Conservation (phyloP, 257 asterid genomes). For the Penstemon eatonii region DNA sequence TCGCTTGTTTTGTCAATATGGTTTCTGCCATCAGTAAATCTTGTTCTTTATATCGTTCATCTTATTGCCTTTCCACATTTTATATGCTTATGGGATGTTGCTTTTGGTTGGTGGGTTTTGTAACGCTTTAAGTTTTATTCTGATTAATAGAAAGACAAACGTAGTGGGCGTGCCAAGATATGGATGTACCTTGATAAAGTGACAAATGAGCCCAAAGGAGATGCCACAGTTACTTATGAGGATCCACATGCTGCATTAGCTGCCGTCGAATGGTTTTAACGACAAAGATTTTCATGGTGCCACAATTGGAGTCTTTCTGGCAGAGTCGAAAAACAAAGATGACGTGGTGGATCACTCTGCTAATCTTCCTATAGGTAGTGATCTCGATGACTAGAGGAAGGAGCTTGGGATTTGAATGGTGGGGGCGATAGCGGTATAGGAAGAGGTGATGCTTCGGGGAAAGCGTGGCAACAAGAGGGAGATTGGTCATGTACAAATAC, state of each 20-base stretch:
- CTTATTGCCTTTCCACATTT: not conserved
- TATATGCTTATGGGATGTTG: not conserved
- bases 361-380: constrained; percentile 41
- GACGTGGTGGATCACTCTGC: constrained; percentile 43
- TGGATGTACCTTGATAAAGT: constrained; percentile 91
- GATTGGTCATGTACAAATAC: constrained; percentile 97
- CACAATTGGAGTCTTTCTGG: constrained; percentile 77
- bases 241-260: constrained; percentile 99
- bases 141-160: constrained; percentile 75
- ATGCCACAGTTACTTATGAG: constrained; percentile 96
- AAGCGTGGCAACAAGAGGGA: constrained; percentile 97
- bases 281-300: constrained; percentile 94
- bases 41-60: too few relatives aligned
- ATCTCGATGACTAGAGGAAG: constrained; percentile 58
- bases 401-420: constrained; percentile 50
- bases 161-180: constrained; percentile 92
- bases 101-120: constrained; percentile 9
- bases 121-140: constrained; percentile 27
- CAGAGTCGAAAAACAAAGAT: constrained; percentile 87
- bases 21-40: not conserved
- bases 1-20: not conserved
- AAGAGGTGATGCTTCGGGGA: constrained; percentile 71
- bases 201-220: constrained; percentile 96
- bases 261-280: constrained; percentile 95
- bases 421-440: constrained; percentile 86